Conservation (phyloP, 176 grass and related monocot species). For the Eragrostis nindensis region DNA sequence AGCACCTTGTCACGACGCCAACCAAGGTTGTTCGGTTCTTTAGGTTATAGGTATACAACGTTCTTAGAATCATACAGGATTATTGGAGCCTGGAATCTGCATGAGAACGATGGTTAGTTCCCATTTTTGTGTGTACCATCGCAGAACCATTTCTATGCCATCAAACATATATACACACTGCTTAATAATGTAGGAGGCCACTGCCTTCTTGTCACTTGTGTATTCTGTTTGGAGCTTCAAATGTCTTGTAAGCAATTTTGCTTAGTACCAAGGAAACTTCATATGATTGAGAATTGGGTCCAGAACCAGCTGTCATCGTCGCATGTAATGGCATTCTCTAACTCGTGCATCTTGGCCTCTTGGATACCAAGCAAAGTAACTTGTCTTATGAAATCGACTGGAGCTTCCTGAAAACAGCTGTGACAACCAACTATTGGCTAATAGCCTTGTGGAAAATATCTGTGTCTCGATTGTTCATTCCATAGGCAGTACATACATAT, state of each 20-base stretch:
- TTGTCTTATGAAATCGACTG: neutral
- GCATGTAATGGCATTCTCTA: too few relatives aligned
- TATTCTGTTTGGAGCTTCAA: neutral
- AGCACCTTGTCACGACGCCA: neutral
- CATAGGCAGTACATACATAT: too few relatives aligned
- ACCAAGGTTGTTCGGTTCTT: neutral
- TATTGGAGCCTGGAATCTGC: neutral
- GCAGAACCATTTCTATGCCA: neutral
- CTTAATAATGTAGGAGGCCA: neutral
- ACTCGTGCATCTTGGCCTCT: too few relatives aligned
- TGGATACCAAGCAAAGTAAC: too few relatives aligned
- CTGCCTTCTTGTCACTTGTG: neutral
- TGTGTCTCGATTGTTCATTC: too few relatives aligned
- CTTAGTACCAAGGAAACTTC: too few relatives aligned
- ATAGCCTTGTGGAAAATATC: too few relatives aligned
- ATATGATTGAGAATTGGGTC: too few relatives aligned
- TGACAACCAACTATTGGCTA: neutral
- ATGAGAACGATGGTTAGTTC: neutral
- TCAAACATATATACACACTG: neutral
- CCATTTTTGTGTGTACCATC: neutral
- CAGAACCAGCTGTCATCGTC: too few relatives aligned
- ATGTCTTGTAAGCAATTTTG: neutral
- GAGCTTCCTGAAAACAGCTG: neutral
- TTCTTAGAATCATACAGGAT: neutral
- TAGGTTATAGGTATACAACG: constrained; percentile 16